Base-by-base conservation (phyloP, 139 green algal species). In the Chlamydomonas sphaeroides region DNA sequence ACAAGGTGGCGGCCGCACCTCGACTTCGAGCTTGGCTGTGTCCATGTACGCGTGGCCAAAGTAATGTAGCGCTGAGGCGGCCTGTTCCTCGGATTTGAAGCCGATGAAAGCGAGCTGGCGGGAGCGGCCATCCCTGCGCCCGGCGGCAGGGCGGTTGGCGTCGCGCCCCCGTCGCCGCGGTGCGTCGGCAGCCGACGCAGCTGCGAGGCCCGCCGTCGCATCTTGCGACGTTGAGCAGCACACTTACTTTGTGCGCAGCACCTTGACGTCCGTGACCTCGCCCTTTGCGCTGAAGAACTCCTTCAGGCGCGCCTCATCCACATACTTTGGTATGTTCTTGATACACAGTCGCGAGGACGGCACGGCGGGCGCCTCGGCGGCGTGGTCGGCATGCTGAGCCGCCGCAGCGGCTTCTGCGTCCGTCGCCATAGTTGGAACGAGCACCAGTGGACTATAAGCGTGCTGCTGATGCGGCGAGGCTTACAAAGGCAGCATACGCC, bases 41-140 rank as follows among this genome's bases (percentile, higher is more conserved):
- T 98, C 96, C 30, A 99, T 91, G 89, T 95, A 99, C 3, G 94
- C 93, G 5, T 86, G 86, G 87, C 99, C 81, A 68, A 97, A 99
- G 86, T 98, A 99, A 5, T 92, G 88, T 32, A 94, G 35, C 0
- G 96, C 97, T 10, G 63, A 70, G 56, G 63, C 70, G 0, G 97
- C 96, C 41, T 98, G 86, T 17, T 91, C 90, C 28, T 87, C 88
- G 0, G 88, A 93, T 28, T 90, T 92, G 90, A 95, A 99, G 53
- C 97, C 97, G 10, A 99, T 90, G 85, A 99, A 99, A 2, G 88
- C 96, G 88, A 99, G 95, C 68, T 95, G 92, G 8, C 97, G 90
- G 15, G 96, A 98, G 32, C 88, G 76, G 32, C 97, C 97, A 84
- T 98, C 95, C 79, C 97, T 99, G 92, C 68, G 79, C n/a, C n/a